Evolutionary conservation across 2,329 filamentous ascomycete genomes (phyloP).

Genomic region (Boeremia exigua): DNA sequence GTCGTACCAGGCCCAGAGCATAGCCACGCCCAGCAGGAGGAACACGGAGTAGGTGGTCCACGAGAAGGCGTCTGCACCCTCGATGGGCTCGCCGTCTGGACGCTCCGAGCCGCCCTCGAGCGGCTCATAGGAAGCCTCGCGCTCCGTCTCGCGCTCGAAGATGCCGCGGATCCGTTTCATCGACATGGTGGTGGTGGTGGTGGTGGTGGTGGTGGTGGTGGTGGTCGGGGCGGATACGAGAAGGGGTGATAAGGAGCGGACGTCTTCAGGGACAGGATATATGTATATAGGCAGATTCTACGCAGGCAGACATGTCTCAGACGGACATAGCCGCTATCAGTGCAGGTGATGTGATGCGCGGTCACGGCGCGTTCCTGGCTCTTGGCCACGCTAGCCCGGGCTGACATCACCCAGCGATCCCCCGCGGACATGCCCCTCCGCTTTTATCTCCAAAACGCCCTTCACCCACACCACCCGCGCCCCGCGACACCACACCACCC

Average conservation of each 20-base stretch:
- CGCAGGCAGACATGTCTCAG: conserved; percentile 33
- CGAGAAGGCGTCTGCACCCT: conserved; percentile 64
- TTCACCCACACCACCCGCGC: not conserved
- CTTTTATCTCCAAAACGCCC: not conserved
- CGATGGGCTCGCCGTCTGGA: conserved; percentile 43
- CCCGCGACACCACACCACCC: not conserved
- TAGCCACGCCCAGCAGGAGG: conserved; percentile 82
- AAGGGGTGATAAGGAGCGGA: conserved; percentile 17
- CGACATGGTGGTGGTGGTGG: conserved; percentile 11
- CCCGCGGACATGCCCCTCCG: conserved; percentile 17
- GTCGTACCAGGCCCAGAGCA: conserved; percentile 94
- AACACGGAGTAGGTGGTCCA: conserved; percentile 89
- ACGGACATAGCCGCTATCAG: conserved; percentile 14
- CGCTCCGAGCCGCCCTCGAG: conserved; percentile 46
- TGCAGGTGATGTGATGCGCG: conserved; percentile 18
- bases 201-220: not conserved
- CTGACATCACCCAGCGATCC: conserved; percentile 18
- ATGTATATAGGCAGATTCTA: not conserved
- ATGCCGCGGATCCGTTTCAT: conserved; percentile 47
- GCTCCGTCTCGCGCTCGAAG: conserved; percentile 35
- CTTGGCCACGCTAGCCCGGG: conserved; percentile 10
- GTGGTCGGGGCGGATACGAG: conserved; percentile 14
- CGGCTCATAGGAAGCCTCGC: conserved; percentile 44
- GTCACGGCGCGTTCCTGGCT: conserved; percentile 9
- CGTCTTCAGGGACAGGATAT: conserved; percentile 3